Base-by-base conservation (phyloP, 2,329 filamentous ascomycete species). In the Hypoxylon sp. region DNA sequence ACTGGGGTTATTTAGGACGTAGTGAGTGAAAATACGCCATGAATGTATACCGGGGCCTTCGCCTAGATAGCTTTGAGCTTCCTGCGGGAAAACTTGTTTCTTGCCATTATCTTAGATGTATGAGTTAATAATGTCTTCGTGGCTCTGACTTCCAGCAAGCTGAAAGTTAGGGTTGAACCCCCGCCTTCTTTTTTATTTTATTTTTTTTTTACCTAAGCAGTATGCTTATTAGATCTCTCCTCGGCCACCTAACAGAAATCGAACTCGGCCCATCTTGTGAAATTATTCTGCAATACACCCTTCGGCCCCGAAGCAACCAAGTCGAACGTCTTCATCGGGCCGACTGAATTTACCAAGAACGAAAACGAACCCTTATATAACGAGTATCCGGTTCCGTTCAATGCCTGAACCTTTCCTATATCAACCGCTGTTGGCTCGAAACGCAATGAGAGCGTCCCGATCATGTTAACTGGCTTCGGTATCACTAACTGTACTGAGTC, bases 311-410 rank as follows among this genome's bases (percentile, higher is more conserved):
- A 36, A 14, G 55, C 55, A 5, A 50, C 43, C 10, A 58, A 13
- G 32, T 58, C 55, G 32, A 58, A 58, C 17, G 55, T 58, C 41
- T 58, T 58, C 55, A 58, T 58, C 41, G 43, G 43, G 7, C 55
- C 55, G 25, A 58, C 43, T 2, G 45, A 10, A 19, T 49, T 17
- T n/a, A 58, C 21, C 28, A 25, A 17, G 5, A 58, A 58, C 32
- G 17, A 58, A 7, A 49, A 58, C 17, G 30, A 58, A 2, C 43
- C 55, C 28, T 30, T 28, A n/a, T 58, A 58, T 7, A 50, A 13
- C 5, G 55, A 58, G 43, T 58, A 58, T 2, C 43, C 45, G 3
- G 55, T 49, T 5, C 19, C 21, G 11, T 49, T 23, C 30, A 52
- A n/a, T 17, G 50, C 13, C 19, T 52, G 10, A 3, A 14, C 19